Evolutionary conservation across 2,329 filamentous ascomycete genomes (phyloP), one percentile per base, ranked within the genome.

Genomic region (Macrophomina tecta): DNA sequence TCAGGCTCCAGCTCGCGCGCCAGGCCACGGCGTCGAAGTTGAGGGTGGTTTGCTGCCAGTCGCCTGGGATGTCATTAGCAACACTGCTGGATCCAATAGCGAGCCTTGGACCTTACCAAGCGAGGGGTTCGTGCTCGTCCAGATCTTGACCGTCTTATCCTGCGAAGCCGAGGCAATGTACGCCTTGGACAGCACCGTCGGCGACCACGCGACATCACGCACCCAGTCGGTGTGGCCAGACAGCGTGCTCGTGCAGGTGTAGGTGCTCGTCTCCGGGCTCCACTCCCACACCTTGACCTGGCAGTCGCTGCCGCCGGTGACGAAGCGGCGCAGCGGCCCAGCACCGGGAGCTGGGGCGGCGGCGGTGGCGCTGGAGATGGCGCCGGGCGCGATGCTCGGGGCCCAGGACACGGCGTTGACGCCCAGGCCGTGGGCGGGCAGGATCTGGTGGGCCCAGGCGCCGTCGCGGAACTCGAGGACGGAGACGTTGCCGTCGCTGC

Each of bases 401-500:
- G 94, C 94, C 95, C 95, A 99, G 18, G 90, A 94, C 58, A 99
- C 94, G 36, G 92, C 92, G 83, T 99, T 99, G 77, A 97, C 95
- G 70, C 95, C 95, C 72, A 96, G 88, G 45, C 92, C 93, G 81
- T 98, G 95, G 12, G 95, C 95, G 60, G 90, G 89, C 82, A 99
- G 97, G 73, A 93, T 91, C 74, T 90, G 89, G 79, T 97, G 91
- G 71, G 92, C 90, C 89, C 95, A 97, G 79, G 88, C 90, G 80
- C 96, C 96, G 81, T 98, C 94, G 80, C 94, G 94, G 85, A 99
- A 98, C 79, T 97, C 95, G 75, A 99, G 89, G 3, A 98, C 93
- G 72, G 89, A 93, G 73, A 98, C 93, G 78, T 92, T 91, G 76
- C 95, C 95, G 78, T 99, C 95, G 16, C 92, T 96, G 9, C 92